Base-by-base conservation (phyloP, 805 yeast genomes). In the fission yeast (Schizosaccharomyces pombe) region DNA sequence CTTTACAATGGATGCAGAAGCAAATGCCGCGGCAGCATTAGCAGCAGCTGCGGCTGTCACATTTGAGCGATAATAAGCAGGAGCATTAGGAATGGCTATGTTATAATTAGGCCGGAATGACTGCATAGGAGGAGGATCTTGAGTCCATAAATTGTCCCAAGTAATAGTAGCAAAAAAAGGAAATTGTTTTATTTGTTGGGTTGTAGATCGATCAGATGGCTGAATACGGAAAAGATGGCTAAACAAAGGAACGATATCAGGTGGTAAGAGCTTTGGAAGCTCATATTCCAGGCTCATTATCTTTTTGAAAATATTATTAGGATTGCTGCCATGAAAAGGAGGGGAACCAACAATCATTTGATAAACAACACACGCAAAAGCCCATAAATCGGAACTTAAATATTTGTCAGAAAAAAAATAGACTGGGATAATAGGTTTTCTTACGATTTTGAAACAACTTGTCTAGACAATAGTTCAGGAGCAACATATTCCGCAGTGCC, bases 401-500 rank as follows among this genome's bases (percentile, higher is more conserved):
- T 19, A 43, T 19, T 19, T 26, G 14, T 8, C 14, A 14, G 26
- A 24, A 24, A 14, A 8, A 5, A 26, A 22, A 22, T 2, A 5
- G 5, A 6, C 1, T 9, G 37, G 37, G 37, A 32, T 22, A 22
- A 16, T 16, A 19, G 14, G 28, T 1, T 22, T 2, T 22, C 49
- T 22, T 43, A 43, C 49, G 30, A 14, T 43, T 43, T 43, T 14
- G 30, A 43, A 2, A 43, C 30, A 6, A 8, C 30, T 11, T 43
- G 49, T 19, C 26, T 19, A 5, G 28, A 26, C 9, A 43, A n/a
- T 6, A 43, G 49, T 37, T 49, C 53, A 14, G 53, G 53, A 26
- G 53, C 28, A 6, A 52, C 54, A 16, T 57, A 57, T 32, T 57
- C 59, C 5, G 54, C 54, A 11, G 54, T 52, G 19, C 54, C 54